Percentiles rank a stretch among this genome's conserved stretches.
These are phyloP conservation scores for Fusarium beomiforme DNA, from an alignment of 2,329 filamentous ascomycete species.

Conservation along the genomic window DNA sequence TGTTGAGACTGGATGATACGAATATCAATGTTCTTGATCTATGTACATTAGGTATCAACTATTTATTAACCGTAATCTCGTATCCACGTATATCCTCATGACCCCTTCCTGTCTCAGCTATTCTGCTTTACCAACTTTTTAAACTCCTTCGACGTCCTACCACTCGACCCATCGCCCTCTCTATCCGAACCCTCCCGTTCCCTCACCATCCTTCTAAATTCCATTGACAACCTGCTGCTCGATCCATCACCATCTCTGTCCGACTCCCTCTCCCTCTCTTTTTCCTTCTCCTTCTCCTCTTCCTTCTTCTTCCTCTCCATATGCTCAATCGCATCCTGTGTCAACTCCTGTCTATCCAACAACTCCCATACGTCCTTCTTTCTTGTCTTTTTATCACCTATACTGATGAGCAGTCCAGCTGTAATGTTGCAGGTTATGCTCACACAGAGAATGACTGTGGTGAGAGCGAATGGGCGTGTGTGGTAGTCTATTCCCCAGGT, in stretches of 20 bases:
- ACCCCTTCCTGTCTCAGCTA: not conserved
- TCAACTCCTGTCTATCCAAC: conserved; percentile 80
- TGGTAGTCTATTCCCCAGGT: conserved; percentile 84
- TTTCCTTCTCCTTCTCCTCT: conserved; percentile 32
- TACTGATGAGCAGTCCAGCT: conserved; percentile 78
- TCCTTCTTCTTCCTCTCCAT: conserved; percentile 55
- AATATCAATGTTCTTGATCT: conserved; percentile 5
- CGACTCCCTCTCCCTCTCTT: not conserved
- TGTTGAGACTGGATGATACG: not conserved
- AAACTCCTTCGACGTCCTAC: conserved; percentile 10
- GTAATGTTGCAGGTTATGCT: conserved; percentile 82
- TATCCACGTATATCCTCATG: conserved; percentile 18
- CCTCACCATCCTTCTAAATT: not conserved
- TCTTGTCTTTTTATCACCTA: conserved; percentile 79
- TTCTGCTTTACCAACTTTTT: conserved; percentile 23
- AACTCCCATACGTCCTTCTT: conserved; percentile 88
- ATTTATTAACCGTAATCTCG: conserved; percentile 24
- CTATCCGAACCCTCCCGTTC: conserved; percentile 1
- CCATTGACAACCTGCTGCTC: conserved; percentile 14
- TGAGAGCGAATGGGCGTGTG: conserved; percentile 74
- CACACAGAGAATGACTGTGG: conserved; percentile 82
- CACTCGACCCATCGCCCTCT: conserved; percentile 20
- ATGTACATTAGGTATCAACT: conserved; percentile 16
- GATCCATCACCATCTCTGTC: conserved; percentile 26
- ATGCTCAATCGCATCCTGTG: conserved; percentile 64